These are phyloP conservation scores for Crassisporium funariophilum DNA, from an alignment of 768 basidiomycete species.

Conservation along the genomic window DNA sequence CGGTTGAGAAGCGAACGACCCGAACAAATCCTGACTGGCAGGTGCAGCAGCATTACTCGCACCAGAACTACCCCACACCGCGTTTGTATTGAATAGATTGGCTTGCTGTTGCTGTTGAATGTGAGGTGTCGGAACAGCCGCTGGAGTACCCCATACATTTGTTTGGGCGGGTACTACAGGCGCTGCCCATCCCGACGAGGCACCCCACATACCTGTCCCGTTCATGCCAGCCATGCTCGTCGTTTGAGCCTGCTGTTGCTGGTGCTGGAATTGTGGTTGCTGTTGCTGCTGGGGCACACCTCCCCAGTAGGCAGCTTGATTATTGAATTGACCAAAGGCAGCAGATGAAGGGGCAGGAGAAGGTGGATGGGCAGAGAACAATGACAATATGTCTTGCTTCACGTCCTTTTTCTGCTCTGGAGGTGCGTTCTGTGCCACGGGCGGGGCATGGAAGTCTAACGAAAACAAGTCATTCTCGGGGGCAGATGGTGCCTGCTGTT, in stretches of 20 bases:
- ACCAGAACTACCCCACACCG: slow-evolving; percentile 54
- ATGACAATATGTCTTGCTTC: slow-evolving; percentile 84
- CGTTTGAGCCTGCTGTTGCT: slow-evolving; percentile 23
- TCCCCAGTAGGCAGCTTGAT: slow-evolving; percentile 33
- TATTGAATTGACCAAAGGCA: slow-evolving; percentile 40
- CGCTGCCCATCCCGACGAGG: slow-evolving; percentile 61
- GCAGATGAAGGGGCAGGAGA: slow-evolving; percentile 32
- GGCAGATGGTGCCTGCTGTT: slow-evolving; percentile 27
- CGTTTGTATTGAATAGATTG: slow-evolving; percentile 49
- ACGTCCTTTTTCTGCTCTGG: slow-evolving; percentile 61
- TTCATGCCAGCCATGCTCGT: slow-evolving; percentile 57
- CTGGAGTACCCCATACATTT: slow-evolving; percentile 40
- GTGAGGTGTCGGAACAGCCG: slow-evolving; percentile 21
- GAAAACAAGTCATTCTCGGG: slow-evolving; percentile 74
- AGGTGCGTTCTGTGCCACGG: slow-evolving; percentile 28
- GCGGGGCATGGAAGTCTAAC: slow-evolving; percentile 79
- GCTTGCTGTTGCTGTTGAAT: slow-evolving; percentile 37
- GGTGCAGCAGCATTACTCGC: slow-evolving; percentile 17
- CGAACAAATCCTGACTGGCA: slow-evolving; percentile 36
- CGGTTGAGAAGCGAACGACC: slow-evolving; percentile 29
- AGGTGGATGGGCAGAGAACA: slow-evolving; percentile 61
- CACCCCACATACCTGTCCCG: slow-evolving; percentile 67
- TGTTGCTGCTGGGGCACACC: slow-evolving; percentile 23
- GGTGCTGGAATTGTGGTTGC: slow-evolving; percentile 18
- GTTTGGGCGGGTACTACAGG: slow-evolving; percentile 35